phyloP scores from a whole-genome alignment of 139 green algal species.

The Micromonas commoda region DNA sequence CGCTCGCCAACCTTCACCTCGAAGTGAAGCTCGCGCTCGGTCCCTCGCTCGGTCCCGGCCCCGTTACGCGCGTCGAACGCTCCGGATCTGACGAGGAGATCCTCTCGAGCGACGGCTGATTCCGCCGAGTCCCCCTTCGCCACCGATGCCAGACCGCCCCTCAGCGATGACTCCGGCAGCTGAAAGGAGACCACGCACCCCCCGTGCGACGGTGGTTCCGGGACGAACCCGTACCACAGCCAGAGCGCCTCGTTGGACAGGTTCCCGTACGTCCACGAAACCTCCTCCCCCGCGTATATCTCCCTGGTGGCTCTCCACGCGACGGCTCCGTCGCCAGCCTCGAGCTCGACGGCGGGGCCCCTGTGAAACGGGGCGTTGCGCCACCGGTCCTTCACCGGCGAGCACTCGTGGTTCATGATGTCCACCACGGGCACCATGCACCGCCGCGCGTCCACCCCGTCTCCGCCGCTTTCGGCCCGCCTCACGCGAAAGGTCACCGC shows the following conservation, averaged over 20 bases:
- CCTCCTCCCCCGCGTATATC: background rate
- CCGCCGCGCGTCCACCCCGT: background rate
- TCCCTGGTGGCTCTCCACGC: background rate
- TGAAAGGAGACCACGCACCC: background rate
- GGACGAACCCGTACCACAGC: constrained; percentile 19
- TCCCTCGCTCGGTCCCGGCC: background rate
- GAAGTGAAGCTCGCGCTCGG: background rate
- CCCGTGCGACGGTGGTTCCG: background rate
- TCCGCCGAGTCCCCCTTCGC: constrained; percentile 1
- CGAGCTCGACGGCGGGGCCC: background rate
- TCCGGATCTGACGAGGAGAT: background rate
- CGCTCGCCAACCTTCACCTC: background rate
- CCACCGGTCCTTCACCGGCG: too few species aligned
- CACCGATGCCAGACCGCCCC: background rate
- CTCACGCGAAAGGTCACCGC: constrained; percentile 1
- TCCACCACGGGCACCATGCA: constrained; percentile 12
- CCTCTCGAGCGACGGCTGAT: background rate
- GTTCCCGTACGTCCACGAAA: constrained; percentile 1
- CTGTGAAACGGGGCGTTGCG: too few species aligned
- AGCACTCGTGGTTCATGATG: background rate
- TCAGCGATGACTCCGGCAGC: background rate
- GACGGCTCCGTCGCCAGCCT: background rate
- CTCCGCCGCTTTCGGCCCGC: background rate
- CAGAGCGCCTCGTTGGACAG: constrained; percentile 12
- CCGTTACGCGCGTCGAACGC: background rate